Conservation (phyloP, 2,329 filamentous ascomycete genomes). For the Xylaria polymorpha region DNA sequence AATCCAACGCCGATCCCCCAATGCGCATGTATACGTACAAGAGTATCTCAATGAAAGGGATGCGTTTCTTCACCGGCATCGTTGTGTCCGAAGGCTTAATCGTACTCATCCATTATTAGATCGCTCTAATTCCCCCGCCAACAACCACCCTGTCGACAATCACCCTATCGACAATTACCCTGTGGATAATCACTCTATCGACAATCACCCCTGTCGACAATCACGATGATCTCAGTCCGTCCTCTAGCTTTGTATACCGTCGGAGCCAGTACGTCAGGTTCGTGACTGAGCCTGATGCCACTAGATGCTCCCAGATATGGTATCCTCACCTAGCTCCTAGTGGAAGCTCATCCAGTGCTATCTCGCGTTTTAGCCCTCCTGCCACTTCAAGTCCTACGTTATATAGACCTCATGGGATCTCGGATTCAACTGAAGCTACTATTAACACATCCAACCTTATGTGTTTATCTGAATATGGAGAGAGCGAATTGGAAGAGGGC, state of each 20-base stretch:
- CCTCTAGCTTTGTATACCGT: not conserved
- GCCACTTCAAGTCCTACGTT: not conserved
- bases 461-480: not conserved
- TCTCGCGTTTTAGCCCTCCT: not conserved
- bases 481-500: conserved; percentile 11
- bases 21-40: conserved; percentile 51
- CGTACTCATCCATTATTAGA: conserved; percentile 6
- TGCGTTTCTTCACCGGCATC: conserved; percentile 25
- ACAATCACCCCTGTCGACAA: no score
- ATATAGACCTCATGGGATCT: not conserved
- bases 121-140: no score
- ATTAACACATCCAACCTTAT: not conserved
- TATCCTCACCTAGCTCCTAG: not conserved
- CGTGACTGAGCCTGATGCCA: not conserved
- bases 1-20: conserved; percentile 53
- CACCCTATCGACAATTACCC: no score
- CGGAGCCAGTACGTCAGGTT: not conserved
- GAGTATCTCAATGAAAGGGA: conserved; percentile 48
- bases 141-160: no score
- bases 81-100: not conserved
- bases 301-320: not conserved
- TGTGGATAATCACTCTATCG: not conserved
- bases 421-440: not conserved
- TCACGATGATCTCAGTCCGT: not conserved
- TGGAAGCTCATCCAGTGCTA: not conserved